These are phyloP conservation scores for Sanghuangporus baumii DNA, from an alignment of 1,284 basidiomycete species.

Conservation along the genomic window DNA sequence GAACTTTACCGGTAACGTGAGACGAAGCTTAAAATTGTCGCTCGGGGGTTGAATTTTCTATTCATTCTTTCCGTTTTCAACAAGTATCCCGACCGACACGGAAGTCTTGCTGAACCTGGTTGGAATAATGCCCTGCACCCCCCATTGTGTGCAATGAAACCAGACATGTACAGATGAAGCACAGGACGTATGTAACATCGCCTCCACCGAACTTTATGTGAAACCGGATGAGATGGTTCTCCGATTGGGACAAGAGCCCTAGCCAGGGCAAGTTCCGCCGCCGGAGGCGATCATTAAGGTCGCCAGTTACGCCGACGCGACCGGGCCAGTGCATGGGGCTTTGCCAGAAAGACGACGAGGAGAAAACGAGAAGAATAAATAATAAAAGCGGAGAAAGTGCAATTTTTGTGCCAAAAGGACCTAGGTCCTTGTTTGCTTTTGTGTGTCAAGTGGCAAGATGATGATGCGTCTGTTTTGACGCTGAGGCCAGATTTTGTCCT, in stretches of 20 bases:
- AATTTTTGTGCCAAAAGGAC: background rate
- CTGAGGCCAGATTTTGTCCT: background rate
- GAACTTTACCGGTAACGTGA: conserved; percentile 46
- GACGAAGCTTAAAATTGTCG: background rate
- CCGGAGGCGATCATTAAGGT: conserved; percentile 2
- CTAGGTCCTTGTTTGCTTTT: background rate
- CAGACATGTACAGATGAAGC: background rate
- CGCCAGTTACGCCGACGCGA: conserved; percentile 1
- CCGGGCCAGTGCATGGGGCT: background rate
- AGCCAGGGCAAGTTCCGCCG: background rate
- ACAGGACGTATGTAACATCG: background rate
- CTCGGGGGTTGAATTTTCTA: background rate
- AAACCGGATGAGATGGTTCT: background rate
- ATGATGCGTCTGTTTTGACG: background rate
- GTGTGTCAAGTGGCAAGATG: background rate
- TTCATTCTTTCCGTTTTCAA: background rate
- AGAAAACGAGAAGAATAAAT: background rate
- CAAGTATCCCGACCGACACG: background rate
- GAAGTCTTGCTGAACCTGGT: background rate
- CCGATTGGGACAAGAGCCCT: background rate
- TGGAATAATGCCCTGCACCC: background rate
- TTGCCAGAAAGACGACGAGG: background rate
- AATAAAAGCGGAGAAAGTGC: background rate
- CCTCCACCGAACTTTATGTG: background rate
- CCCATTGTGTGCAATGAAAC: background rate